phyloP scores from a whole-genome alignment of 1,139 yeast genomes.

The Blastobotrys apis region DNA sequence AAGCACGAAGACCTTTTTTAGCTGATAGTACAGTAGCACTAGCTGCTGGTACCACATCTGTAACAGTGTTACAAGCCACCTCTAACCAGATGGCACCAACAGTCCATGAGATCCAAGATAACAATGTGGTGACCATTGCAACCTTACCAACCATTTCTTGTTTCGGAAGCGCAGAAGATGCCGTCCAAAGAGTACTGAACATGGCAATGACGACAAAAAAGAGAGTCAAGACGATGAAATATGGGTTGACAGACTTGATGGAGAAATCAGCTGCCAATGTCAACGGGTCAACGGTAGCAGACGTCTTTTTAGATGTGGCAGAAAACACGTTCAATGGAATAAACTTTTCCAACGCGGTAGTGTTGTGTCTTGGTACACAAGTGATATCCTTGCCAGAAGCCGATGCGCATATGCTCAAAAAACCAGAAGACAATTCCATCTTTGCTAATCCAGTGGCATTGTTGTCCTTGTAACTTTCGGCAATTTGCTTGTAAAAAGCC shows the following conservation, averaged over 20 bases:
- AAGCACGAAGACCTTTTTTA: slow-evolving; percentile 50
- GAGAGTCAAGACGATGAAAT: slow-evolving; percentile 48
- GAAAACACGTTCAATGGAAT: slow-evolving; percentile 5
- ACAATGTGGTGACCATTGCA: slow-evolving; percentile 38
- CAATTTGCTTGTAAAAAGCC: slow-evolving; percentile 38
- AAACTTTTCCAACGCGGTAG: slow-evolving; percentile 18
- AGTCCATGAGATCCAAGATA: slow-evolving; percentile 55
- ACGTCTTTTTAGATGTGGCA: not conserved
- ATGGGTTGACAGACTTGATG: slow-evolving; percentile 49
- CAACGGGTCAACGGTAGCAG: slow-evolving; percentile 37
- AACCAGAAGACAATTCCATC: slow-evolving; percentile 47
- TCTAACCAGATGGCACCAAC: slow-evolving; percentile 66
- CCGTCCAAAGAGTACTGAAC: slow-evolving; percentile 27
- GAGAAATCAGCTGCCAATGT: slow-evolving; percentile 43
- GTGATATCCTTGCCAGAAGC: slow-evolving; percentile 27
- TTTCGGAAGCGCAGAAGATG: slow-evolving; percentile 42
- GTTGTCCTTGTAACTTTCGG: slow-evolving; percentile 29
- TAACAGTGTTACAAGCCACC: slow-evolving; percentile 51
- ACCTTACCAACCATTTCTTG: slow-evolving; percentile 44
- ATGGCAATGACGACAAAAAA: slow-evolving; percentile 44
- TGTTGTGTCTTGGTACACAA: slow-evolving; percentile 37
- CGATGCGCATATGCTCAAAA: slow-evolving; percentile 47
- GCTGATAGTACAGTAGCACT: slow-evolving; percentile 50
- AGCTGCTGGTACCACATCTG: slow-evolving; percentile 44
- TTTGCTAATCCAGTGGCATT: slow-evolving; percentile 28